Evolutionary conservation across 2,329 filamentous ascomycete genomes (phyloP).

Genomic region (Fusarium sp.): DNA sequence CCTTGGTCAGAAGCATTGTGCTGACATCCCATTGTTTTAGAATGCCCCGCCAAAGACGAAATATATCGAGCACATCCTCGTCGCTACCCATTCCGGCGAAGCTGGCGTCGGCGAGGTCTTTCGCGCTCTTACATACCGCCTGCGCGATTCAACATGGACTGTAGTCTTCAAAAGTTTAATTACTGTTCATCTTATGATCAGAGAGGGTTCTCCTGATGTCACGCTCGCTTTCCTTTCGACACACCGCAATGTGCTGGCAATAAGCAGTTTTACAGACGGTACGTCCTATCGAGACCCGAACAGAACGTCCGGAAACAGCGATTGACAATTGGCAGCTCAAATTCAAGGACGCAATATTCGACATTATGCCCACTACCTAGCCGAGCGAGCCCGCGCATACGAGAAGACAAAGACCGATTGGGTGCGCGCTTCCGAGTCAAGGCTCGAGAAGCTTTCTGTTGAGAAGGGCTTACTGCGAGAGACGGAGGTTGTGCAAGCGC

Average conservation of each 20-base stretch:
- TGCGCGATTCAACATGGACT: conserved; percentile 99
- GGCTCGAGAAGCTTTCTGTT: conserved; percentile 86
- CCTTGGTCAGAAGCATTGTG: background rate
- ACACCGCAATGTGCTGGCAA: conserved; percentile 84
- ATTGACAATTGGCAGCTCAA: conserved; percentile 72
- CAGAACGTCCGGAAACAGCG: background rate
- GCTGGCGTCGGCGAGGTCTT: conserved; percentile 96
- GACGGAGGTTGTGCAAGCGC: conserved; percentile 89
- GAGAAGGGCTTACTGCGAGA: conserved; percentile 94
- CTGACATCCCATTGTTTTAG: conserved; percentile 58
- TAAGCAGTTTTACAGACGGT: conserved; percentile 95
- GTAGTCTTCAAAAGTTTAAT: conserved; percentile 98
- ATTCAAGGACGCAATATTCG: conserved; percentile 95
- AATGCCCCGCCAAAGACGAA: conserved; percentile 97
- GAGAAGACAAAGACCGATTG: conserved; percentile 89
- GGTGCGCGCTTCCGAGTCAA: conserved; percentile 84
- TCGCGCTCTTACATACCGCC: conserved; percentile 85
- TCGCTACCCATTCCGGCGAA: conserved; percentile 95
- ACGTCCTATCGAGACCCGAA: conserved; percentile 53
- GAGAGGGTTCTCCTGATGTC: conserved; percentile 90
- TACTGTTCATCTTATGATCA: conserved; percentile 96
- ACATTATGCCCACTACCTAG: conserved; percentile 88
- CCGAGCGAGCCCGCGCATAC: conserved; percentile 84
- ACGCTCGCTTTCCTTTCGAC: conserved; percentile 87
- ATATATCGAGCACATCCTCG: conserved; percentile 97